Conservation (phyloP, 2,329 filamentous ascomycete species). For the Apiospora rasikravindrae region DNA sequence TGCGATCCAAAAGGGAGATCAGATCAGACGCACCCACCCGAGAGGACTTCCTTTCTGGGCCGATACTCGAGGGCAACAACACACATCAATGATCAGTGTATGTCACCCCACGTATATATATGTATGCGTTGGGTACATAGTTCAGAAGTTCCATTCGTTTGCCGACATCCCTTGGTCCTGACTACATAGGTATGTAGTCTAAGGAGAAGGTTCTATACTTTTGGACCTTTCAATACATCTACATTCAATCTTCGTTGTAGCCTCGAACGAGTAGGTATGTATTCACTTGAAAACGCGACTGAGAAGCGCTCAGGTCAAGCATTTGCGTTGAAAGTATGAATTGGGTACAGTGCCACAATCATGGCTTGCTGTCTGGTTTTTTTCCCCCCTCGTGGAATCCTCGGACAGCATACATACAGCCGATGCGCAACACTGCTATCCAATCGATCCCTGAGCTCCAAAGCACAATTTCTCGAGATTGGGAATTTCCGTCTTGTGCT, state of each 20-base stretch:
- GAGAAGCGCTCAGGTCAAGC: neutral
- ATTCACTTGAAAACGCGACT: too few relatives aligned
- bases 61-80: neutral
- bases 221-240: too few relatives aligned
- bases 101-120: neutral
- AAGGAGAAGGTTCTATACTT: neutral
- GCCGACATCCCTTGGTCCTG: neutral
- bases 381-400: neutral
- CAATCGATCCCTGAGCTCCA: neutral
- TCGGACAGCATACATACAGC: neutral
- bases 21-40: conserved; percentile 18
- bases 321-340: neutral
- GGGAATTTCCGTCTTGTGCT: neutral
- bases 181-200: too few relatives aligned
- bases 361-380: neutral
- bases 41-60: neutral
- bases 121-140: neutral
- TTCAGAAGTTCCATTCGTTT: neutral
- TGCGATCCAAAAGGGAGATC: conserved; percentile 10
- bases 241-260: neutral
- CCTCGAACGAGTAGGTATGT: too few relatives aligned
- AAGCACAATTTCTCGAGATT: neutral
- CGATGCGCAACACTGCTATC: neutral
- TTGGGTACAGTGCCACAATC: neutral
- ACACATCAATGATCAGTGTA: neutral